These are phyloP conservation scores for Boeremia exigua DNA, from an alignment of 2,329 filamentous ascomycete genomes.

Conservation along the genomic window DNA sequence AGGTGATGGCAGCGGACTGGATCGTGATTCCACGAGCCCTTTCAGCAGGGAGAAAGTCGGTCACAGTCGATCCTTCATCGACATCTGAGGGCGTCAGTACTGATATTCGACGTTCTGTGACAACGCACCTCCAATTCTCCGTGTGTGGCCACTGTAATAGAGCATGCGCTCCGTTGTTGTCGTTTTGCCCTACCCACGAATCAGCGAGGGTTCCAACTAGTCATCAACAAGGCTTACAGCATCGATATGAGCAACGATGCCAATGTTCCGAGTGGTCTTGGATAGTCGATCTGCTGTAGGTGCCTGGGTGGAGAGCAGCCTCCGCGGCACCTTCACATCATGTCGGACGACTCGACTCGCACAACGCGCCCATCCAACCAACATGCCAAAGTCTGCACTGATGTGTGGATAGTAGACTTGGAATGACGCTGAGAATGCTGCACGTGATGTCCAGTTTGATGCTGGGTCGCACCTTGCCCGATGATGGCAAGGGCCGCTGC, in stretches of 20 bases:
- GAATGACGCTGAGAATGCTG: neutral
- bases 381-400: constrained; percentile 38
- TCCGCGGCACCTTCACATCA: constrained; percentile 38
- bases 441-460: constrained; percentile 35
- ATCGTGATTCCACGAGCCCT: constrained; percentile 94
- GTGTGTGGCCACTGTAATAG: constrained; percentile 90
- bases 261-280: constrained; percentile 89
- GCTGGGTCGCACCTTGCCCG: constrained; percentile 36
- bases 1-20: constrained; percentile 94
- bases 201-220: constrained; percentile 1
- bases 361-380: constrained; percentile 42
- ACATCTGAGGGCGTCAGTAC: constrained; percentile 64
- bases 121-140: constrained; percentile 73
- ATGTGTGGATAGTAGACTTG: constrained; percentile 12
- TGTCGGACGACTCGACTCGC: constrained; percentile 42
- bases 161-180: constrained; percentile 99
- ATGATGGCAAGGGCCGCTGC: constrained; percentile 30
- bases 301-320: constrained; percentile 37
- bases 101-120: neutral
- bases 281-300: constrained; percentile 50
- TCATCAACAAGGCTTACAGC: constrained; percentile 58
- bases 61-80: constrained; percentile 94
- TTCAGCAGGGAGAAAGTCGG: constrained; percentile 94
- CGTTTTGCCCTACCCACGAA: constrained; percentile 74
- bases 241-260: constrained; percentile 98